phyloP scores from a whole-genome alignment of 495 filamentous ascomycete genomes.

The Penicillium lividum region DNA sequence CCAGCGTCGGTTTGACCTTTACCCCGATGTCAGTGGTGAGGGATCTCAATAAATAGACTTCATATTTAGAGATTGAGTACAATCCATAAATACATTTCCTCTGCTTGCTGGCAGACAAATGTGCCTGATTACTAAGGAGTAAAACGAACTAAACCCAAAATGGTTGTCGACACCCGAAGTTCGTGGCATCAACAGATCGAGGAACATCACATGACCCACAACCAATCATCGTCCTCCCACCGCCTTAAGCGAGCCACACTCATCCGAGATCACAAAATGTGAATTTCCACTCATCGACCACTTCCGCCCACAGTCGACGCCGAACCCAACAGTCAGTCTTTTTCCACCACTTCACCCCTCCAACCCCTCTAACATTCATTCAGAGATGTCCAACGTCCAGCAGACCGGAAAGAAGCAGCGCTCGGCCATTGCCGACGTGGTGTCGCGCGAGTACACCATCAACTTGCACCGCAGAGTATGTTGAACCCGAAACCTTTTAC shows the following conservation, averaged over 20 bases:
- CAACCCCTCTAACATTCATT: not conserved
- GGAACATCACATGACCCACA: not conserved
- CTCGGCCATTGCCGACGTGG: conserved; percentile 96
- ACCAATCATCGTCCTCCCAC: conserved; percentile 17
- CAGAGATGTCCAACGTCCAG: conserved; percentile 70
- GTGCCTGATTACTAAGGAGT: not conserved
- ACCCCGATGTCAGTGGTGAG: conserved; percentile 75
- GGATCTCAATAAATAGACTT: conserved; percentile 14
- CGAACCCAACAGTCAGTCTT: conserved; percentile 43
- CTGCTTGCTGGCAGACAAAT: not conserved
- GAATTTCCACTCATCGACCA: conserved; percentile 43
- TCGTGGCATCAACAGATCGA: not conserved
- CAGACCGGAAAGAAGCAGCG: conserved; percentile 70
- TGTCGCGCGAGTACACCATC: conserved; percentile 99
- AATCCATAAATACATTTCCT: not conserved
- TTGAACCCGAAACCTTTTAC: conserved; percentile 39
- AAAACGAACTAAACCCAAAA: not conserved
- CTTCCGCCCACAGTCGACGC: conserved; percentile 47
- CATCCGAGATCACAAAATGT: conserved; percentile 41
- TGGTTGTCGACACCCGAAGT: conserved; percentile 11
- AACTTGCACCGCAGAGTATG: conserved; percentile 99
- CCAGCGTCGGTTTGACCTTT: conserved; percentile 94
- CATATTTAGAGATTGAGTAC: not conserved
- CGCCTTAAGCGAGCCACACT: conserved; percentile 50
- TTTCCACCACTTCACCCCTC: not conserved